These are phyloP conservation scores for Penicillium dipodomyicola DNA, from an alignment of 495 filamentous ascomycete species.

Conservation along the genomic window DNA sequence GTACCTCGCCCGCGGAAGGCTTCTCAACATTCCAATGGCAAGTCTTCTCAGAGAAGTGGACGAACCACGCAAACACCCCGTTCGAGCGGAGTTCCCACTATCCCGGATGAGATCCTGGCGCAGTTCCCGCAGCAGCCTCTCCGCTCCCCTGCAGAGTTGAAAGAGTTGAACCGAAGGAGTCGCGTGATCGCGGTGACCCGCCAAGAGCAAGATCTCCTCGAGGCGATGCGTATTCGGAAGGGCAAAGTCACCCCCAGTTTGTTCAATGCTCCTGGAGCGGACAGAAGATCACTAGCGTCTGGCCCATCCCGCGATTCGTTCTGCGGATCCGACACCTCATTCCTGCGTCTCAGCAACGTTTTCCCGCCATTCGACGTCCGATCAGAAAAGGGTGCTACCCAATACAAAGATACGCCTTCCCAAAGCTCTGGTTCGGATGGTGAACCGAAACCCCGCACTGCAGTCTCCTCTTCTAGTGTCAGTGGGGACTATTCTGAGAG, in stretches of 20 bases:
- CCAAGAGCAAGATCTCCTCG: slow-evolving; percentile 80
- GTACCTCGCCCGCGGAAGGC: slow-evolving; percentile 15
- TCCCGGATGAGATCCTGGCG: slow-evolving; percentile 34
- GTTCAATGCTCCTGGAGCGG: slow-evolving; percentile 38
- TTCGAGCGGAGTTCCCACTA: slow-evolving; percentile 36
- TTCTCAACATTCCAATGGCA: slow-evolving; percentile 28
- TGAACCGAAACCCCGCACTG: slow-evolving; percentile 39
- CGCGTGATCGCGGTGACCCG: slow-evolving; percentile 81
- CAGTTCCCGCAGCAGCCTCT: slow-evolving; percentile 24
- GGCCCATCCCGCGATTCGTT: slow-evolving; percentile 39
- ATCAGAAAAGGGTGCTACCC: slow-evolving; percentile 31
- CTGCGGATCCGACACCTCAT: slow-evolving; percentile 42
- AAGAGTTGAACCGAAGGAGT: slow-evolving; percentile 47
- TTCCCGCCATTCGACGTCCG: slow-evolving; percentile 26
- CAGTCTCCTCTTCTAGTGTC: slow-evolving; percentile 31
- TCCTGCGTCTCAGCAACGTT: slow-evolving; percentile 43
- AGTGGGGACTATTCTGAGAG: slow-evolving; percentile 42
- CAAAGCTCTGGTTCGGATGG: slow-evolving; percentile 36
- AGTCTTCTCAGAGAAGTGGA: slow-evolving; percentile 24
- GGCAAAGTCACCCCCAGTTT: slow-evolving; percentile 73
- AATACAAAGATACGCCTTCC: slow-evolving; percentile 32
- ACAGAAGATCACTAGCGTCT: slow-evolving; percentile 34
- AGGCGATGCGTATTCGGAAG: slow-evolving; percentile 74
- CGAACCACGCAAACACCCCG: slow-evolving; percentile 32
- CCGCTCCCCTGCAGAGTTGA: slow-evolving; percentile 24